phyloP scores from a whole-genome alignment of 179 eudicot genomes.

The Sideroxylon spinosum region DNA sequence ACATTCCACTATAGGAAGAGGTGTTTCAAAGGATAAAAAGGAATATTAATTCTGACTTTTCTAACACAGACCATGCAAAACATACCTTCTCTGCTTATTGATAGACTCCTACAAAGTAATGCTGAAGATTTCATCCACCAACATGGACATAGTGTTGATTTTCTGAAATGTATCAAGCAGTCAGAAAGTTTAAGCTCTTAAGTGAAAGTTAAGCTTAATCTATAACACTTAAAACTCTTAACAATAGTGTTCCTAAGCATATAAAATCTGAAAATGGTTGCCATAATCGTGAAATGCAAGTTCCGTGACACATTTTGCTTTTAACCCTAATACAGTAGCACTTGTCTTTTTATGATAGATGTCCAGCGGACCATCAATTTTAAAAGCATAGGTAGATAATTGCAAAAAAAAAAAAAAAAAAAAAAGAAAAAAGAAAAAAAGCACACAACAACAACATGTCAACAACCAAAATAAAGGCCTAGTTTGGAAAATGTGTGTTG shows the following conservation, averaged over 20 bases:
- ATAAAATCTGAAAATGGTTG: background rate
- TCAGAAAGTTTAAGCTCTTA: slow-evolving; percentile 4
- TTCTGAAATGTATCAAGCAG: slow-evolving; percentile 26
- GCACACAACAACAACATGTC: no score
- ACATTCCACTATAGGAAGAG: background rate
- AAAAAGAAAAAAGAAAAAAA: background rate
- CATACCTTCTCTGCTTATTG: slow-evolving; percentile 29
- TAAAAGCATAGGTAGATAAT: background rate
- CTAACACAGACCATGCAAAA: background rate
- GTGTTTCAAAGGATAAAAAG: background rate
- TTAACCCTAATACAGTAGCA: background rate
- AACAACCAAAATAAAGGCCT: background rate
- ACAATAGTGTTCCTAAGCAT: background rate
- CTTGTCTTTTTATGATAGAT: background rate
- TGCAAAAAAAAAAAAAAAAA: background rate
- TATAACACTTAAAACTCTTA: background rate
- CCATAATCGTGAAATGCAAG: background rate
- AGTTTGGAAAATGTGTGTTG: background rate
- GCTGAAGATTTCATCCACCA: slow-evolving; percentile 42
- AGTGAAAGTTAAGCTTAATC: background rate
- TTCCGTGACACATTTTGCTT: background rate
- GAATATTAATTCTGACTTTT: background rate
- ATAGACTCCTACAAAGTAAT: slow-evolving; percentile 23
- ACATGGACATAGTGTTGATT: slow-evolving; percentile 16
- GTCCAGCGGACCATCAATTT: background rate